Evolutionary conservation across 805 yeast genomes (phyloP).

Genomic region (Wickerhamiella dianesei): DNA sequence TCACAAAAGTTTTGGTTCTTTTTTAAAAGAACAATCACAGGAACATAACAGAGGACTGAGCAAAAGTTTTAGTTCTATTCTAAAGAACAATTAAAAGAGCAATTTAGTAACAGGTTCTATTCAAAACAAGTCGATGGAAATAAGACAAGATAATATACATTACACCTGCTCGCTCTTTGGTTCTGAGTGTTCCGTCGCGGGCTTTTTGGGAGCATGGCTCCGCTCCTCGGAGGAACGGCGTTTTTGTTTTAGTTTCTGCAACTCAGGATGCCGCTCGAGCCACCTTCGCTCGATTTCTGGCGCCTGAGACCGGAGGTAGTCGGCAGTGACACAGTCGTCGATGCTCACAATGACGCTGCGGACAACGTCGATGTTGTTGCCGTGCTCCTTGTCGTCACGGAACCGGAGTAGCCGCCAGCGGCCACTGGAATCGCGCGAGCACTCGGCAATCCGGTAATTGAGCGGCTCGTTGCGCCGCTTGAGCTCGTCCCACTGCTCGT

Average conservation of each 20-base stretch:
- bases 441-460: constrained; percentile 81
- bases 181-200: neutral
- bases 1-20: too few relatives aligned
- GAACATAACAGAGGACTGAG: too few relatives aligned
- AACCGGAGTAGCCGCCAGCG: constrained; percentile 79
- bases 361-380: constrained; percentile 72
- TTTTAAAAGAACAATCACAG: too few relatives aligned
- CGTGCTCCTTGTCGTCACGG: constrained; percentile 83
- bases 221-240: neutral
- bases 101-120: too few relatives aligned
- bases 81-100: too few relatives aligned
- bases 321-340: constrained; percentile 69
- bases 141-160: too few relatives aligned
- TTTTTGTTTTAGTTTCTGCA: neutral
- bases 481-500: constrained; percentile 68
- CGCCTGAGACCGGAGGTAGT: constrained; percentile 38
- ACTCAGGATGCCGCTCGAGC: constrained; percentile 2
- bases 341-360: constrained; percentile 73
- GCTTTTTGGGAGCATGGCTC: neutral
- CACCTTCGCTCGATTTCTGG: constrained; percentile 11
- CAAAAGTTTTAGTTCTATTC: too few relatives aligned
- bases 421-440: constrained; percentile 50
- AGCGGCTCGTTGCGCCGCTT: constrained; percentile 64
- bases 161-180: neutral
- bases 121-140: too few relatives aligned